Base-by-base conservation (phyloP, 192 early-diverging fungal species). In the Chytriomyces hyalinus region DNA sequence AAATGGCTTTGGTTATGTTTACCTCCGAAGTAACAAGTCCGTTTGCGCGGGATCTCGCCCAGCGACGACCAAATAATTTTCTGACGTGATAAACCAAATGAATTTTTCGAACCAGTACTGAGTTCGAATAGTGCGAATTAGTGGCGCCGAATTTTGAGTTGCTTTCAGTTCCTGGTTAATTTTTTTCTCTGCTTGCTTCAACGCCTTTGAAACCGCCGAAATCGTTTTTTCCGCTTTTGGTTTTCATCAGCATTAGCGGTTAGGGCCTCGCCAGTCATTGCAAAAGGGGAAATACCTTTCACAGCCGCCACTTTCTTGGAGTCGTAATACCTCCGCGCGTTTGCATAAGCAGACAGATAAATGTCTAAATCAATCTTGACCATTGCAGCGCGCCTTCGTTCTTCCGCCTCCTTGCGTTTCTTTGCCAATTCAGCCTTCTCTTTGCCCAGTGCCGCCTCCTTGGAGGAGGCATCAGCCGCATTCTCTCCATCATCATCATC, bases 71-170 rank as follows among this genome's bases (percentile, higher is more conserved):
- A 99, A 81, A 75, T 94, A 95, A 77, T 96, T 96, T 69, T 99
- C 98, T 0, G 92, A 91, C 17, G 92, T 92, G 24, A 98, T 84
- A 72, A 96, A 98, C 97, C 97, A 98, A 44, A 94, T 73, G 73
- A 98, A 99, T 84, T 96, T 97, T 82, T 99, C 98, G 84, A 99
- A 99, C 97, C 97, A 99, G 49, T 91, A 93, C 15, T 94, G 94
- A 70, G 95, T 96, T 73, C 98, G 93, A 69, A 92, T 90, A 77
- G 94, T 92, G 53, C 87, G 91, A 67, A 96, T 96, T 6, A 88
- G 90, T 0, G 91, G 86, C 0, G 90, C 93, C n/a, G 90, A 89
- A 63, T 90, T 61, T 78, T 86, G 70, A 64, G 90, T 91, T 46
- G 91, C 88, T 69, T 93, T 90, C 26, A 98, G 78, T 57, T 96